Base-by-base conservation (phyloP, 345 rosid species). In the Kandelia obovata region DNA sequence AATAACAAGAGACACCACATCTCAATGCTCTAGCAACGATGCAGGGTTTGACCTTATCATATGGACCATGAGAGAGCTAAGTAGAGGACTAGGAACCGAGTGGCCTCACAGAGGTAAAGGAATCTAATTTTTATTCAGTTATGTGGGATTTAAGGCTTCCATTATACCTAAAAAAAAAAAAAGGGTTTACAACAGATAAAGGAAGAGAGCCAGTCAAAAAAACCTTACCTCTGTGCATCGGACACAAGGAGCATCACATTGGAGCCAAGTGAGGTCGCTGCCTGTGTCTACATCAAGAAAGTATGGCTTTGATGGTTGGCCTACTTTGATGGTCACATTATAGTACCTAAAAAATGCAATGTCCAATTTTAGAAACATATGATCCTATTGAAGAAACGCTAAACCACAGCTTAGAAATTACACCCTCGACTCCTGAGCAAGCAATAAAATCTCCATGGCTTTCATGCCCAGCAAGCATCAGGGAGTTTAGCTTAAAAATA, bases 211-310 rank as follows among this genome's bases (percentile, higher is more conserved):
- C 11, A 8, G 11, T 21, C n/a, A 49, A 7, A 28, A 28, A n/a
- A 30, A 47, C 3, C 10, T 59, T 71, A 79, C 96, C 97, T 81
- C 85, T 53, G 79, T 58, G 74, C 95, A 89, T 2, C 56, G 88
- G 67, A 71, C 88, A 67, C 92, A 84, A 59, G 98, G 97, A 49
- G 87, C 95, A 78, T 91, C 87, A 47, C 98, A 94, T 65, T 94
- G 98, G 79, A 94, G 97, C 98, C 96, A 91, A 58, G 97, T 91
- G 73, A 94, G 95, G 76, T 94, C 98, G 75, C 96, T 94, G 53
- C 98, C 98, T 1, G 98, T 88, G 56, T 94, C 97, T 52, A 89
- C 83, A 83, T 94, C 97, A 62, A 94, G 91, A 83, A 83, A 94
- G 80, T 91, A 94, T 5, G 98, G 98, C 68, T 74, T 84, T 46